Conservation (phyloP, 495 filamentous ascomycete genomes). For the Clohesyomyces aquaticus region DNA sequence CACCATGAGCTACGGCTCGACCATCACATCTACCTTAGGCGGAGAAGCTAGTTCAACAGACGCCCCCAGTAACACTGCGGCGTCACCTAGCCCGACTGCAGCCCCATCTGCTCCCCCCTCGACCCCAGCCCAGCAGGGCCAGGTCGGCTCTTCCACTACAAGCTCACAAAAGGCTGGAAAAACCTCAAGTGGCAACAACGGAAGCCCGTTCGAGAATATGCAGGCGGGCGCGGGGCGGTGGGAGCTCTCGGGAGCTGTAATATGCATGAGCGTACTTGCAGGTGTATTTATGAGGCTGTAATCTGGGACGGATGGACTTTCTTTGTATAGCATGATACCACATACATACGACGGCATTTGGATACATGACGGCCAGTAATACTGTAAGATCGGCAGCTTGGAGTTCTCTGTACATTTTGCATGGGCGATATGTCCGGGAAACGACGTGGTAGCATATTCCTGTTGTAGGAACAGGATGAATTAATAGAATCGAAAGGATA, state of each 20-base stretch:
- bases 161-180: not conserved
- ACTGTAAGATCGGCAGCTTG: not conserved
- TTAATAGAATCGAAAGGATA: too few relatives aligned
- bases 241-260: not conserved
- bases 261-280: conserved; percentile 9
- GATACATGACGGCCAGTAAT: not conserved
- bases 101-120: not conserved
- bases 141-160: conserved; percentile 11
- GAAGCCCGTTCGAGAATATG: conserved; percentile 31
- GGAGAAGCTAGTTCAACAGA: conserved; percentile 1
- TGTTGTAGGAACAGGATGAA: not conserved
- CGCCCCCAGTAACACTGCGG: conserved; percentile 2
- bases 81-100: conserved; percentile 14
- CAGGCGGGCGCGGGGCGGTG: conserved; percentile 24
- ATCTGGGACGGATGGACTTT: not conserved
- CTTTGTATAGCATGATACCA: conserved; percentile 1
- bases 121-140: not conserved
- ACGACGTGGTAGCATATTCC: not conserved
- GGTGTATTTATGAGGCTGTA: conserved; percentile 17
- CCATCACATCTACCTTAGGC: conserved; percentile 17
- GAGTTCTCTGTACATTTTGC: not conserved
- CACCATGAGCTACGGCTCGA: conserved; percentile 6
- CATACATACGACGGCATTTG: not conserved
- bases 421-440: not conserved
- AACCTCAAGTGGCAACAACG: conserved; percentile 16